Base-by-base conservation (phyloP, 176 grass and related monocot species). In the Phoenix roebelenii region DNA sequence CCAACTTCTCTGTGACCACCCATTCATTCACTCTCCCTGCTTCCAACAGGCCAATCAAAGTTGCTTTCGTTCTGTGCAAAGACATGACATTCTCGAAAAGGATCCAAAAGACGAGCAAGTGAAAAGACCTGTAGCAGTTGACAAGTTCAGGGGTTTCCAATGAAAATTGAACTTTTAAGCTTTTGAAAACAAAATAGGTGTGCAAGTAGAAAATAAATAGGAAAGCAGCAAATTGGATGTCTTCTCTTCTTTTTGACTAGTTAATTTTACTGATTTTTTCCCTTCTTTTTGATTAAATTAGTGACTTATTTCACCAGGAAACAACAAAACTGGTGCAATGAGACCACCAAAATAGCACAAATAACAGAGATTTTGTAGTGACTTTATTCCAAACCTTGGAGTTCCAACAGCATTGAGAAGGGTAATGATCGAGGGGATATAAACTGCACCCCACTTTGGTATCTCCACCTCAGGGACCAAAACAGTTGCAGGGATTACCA, bases 31-130 rank as follows among this genome's bases (percentile, higher is more conserved):
- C 64, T 53, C 64, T 52, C 7, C 49, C 49, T 29, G 24, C 64
- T 54, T 66, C 64, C 50, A 66, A 9, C 50, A 66, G 12, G 5
- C 64, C 64, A 15, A 53, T 66, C 3, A 66, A 54, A 16, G 50
- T 54, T 0, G 64, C 64, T 5, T 66, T 66, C 16, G 64, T 66
- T 24, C 64, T 18, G 64, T 66, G 64, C 64, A 66, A 14, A 16
- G 64, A 66, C 64, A 66, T 66, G 64, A 54, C 64, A 23, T 66
- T 66, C 64, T 66, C 64, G 50, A 66, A 66, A 7, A 66, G 51
- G 49, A 66, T 66, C 64, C 64, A 66, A 17, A 66, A 66, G 22
- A 54, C 64, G 3, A 66, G 64, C 64, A 66, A 30, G 64, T 53
- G 64, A 30, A 66, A 17, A 17, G 64, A 66, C 64, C 64, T 66